These are phyloP conservation scores for Cystobasidiaceae sp. DNA, from an alignment of 1,284 basidiomycete species.

Conservation along the genomic window DNA sequence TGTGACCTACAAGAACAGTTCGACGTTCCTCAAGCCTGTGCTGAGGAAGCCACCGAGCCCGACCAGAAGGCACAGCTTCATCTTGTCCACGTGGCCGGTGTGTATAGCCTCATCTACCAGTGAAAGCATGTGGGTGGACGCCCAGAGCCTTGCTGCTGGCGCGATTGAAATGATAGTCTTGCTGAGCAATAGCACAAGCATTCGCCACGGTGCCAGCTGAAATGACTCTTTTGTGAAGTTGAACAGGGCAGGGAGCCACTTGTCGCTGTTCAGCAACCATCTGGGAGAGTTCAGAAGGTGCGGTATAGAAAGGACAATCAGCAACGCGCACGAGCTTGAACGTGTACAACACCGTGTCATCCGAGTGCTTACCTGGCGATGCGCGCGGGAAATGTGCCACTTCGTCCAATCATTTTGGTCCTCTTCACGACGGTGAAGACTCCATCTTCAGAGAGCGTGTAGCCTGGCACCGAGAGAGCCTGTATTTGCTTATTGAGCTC, in stretches of 20 bases:
- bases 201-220: slow-evolving; percentile 15
- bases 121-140: neutral
- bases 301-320: no score
- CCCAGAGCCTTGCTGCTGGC: slow-evolving; percentile 19
- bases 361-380: slow-evolving; percentile 11
- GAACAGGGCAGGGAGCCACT: slow-evolving; percentile 12
- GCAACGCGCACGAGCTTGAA: neutral
- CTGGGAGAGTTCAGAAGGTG: neutral
- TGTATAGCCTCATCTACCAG: slow-evolving; percentile 25
- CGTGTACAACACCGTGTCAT: neutral
- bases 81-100: slow-evolving; percentile 12
- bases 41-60: slow-evolving; percentile 4
- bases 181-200: slow-evolving; percentile 1
- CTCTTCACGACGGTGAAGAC: slow-evolving; percentile 22
- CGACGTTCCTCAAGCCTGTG: neutral
- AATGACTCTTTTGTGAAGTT: slow-evolving; percentile 20
- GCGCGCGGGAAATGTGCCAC: slow-evolving; percentile 23
- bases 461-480: slow-evolving; percentile 19
- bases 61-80: neutral
- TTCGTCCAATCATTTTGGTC: neutral
- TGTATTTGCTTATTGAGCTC: slow-evolving; percentile 16
- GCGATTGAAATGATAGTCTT: slow-evolving; percentile 6
- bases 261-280: slow-evolving; percentile 7
- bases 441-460: slow-evolving; percentile 10
- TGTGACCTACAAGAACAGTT: slow-evolving; percentile 12